Evolutionary conservation across 768 basidiomycete genomes (phyloP), one percentile per base, ranked within the genome.

Genomic region (Pisolithus tinctorius): DNA sequence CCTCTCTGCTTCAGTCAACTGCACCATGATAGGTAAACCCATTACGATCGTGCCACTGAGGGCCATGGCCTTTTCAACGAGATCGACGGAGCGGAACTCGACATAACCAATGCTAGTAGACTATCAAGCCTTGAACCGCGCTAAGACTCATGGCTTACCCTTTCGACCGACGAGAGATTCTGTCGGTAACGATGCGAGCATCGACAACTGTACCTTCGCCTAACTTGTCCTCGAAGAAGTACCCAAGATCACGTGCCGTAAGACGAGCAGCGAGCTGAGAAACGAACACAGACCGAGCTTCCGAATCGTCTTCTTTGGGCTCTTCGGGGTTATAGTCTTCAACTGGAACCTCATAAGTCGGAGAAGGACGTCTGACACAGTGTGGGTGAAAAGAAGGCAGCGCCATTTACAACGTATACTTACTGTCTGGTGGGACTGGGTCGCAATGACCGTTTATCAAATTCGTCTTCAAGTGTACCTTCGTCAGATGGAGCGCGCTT

Each of bases 261-360:
- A 98, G 82, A 64, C 93, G 86, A 55, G 93, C 93, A 61, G 96
- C 92, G 66, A 99, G 84, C 73, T 98, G 96, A 61, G 94, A 95
- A 66, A 96, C 93, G 72, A 98, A 98, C 59, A 97, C 92, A 61
- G 96, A 97, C 69, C 96, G 88, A 64, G 91, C 87, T 82, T 98
- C 96, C 50, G 92, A 93, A 65, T 98, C 95, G 66, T 97, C 93
- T 69, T 93, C 91, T 62, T 86, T 87, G 6, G 87, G 86, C 57
- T 97, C 93, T 59, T 95, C 91, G 29, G 85, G 84, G 57, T 86
- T 87, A 65, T 84, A 86, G 49, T 69, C 70, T 60, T 91, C 89
- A 34, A 84, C 78, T 27, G 71, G 70, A 26, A 77, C 74, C 40
- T 87, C 86, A 58, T 89, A 87, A 27, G 76, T 74, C 20, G 88